Evolutionary conservation across 2,329 filamentous ascomycete species (phyloP), one percentile per base, ranked within the genome.

Genomic region (Fusarium udum): DNA sequence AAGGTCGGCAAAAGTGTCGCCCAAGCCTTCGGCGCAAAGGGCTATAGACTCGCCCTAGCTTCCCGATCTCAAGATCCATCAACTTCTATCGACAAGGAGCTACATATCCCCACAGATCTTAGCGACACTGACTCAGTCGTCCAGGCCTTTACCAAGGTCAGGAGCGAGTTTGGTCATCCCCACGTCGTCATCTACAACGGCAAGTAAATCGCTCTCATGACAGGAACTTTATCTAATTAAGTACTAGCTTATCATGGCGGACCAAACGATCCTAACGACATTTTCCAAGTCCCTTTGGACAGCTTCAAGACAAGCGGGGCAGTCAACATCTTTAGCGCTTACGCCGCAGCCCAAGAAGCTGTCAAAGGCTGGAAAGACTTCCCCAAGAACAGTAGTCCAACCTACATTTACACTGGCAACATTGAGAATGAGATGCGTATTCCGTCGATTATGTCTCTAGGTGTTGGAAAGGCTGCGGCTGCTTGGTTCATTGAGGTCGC

Each of bases 1-100:
- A 66, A 58, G 3, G 43, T 69, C 18, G 69, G 69, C 11, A 40
- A 31, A n/a, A 56, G 55, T 11, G 60, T 72, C 7, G 69, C 69
- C 4, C 40, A 73, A 20, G 45, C 64, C 5, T 61, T 72, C 9
- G 20, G 18, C 4, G 11, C 49, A 28, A 65, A 72, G 6, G 64
- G 69, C 2, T 70, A 66, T 12, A 73, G 52, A 48, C 55, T 70
- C 1, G 64, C 55, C 7, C 24, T 72, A 1, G 69, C 57, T 0
- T 72, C 65, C 0, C 58, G 69, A 20, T 61, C 61, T 0, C 61
- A 73, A 28, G 24, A 64, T 3, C 39, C 48, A 13, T 2, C 51
- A 1, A 48, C 39, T 7, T 69, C 65, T 0, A 69, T 65, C 1
- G 24, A 24, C 2, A 39, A 31, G 6, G 64, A 69, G 13, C 43